A percentile compares a stretch with the other conserved stretches of the same genome.
These are phyloP conservation scores for Coemansia interrupta DNA, from an alignment of 192 early-diverging fungal genomes.

Conservation along the genomic window DNA sequence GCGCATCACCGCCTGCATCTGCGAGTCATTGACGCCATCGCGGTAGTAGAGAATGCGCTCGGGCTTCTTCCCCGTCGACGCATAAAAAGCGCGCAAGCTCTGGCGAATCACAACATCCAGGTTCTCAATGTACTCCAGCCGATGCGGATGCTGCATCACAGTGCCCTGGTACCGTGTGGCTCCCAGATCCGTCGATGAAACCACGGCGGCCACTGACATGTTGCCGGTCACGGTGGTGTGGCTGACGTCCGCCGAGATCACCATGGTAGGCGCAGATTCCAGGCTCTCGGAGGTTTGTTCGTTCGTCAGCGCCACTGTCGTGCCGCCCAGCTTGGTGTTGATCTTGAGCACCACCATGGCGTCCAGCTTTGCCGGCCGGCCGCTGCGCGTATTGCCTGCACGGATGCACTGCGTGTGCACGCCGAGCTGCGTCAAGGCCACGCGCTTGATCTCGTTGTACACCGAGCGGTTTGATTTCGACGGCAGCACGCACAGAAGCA, in stretches of 20 bases:
- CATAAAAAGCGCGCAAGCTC: slow-evolving; percentile 40
- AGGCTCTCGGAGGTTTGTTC: no score
- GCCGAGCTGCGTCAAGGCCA: slow-evolving; percentile 49
- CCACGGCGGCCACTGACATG: slow-evolving; percentile 52
- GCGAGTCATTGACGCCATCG: slow-evolving; percentile 53
- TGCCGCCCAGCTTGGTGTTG: slow-evolving; percentile 65
- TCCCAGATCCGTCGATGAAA: slow-evolving; percentile 32
- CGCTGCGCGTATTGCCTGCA: slow-evolving; percentile 10
- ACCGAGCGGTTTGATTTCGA: slow-evolving; percentile 4
- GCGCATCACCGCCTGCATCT: slow-evolving; percentile 18
- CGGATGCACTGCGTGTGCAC: slow-evolving; percentile 54
- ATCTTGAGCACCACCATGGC: slow-evolving; percentile 54
- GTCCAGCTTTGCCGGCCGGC: slow-evolving; percentile 19
- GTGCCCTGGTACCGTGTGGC: slow-evolving; percentile 27
- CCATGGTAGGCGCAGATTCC: slow-evolving; percentile 29
- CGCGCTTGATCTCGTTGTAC: slow-evolving; percentile 57
- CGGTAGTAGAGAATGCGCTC: slow-evolving; percentile 57
- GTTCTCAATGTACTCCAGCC: slow-evolving; percentile 37
- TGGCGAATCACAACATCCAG: slow-evolving; percentile 38
- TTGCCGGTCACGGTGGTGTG: slow-evolving; percentile 46
- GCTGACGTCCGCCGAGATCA: slow-evolving; percentile 59
- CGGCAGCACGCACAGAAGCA: slow-evolving; percentile 34
- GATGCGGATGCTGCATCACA: slow-evolving; percentile 37
- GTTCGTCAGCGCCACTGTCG: slow-evolving; percentile 31
- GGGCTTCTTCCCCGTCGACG: slow-evolving; percentile 42